These are phyloP conservation scores for Strobilomyces dryophilus DNA, from an alignment of 768 basidiomycete species.

Conservation along the genomic window DNA sequence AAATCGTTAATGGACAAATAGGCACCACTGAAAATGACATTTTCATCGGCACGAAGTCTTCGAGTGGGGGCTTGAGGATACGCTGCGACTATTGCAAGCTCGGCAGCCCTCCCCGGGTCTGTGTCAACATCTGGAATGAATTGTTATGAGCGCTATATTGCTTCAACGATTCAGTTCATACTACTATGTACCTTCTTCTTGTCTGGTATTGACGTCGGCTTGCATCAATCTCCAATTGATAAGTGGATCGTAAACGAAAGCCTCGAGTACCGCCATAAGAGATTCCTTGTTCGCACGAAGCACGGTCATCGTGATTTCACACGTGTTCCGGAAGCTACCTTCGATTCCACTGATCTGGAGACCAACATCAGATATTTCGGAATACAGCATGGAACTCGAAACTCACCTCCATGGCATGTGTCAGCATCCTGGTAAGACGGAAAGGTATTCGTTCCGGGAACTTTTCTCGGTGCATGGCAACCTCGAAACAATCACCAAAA, in stretches of 20 bases:
- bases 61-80: conserved; percentile 79
- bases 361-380: conserved; percentile 4
- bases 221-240: conserved; percentile 96
- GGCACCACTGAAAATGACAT: conserved; percentile 87
- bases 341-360: conserved; percentile 92
- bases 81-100: conserved; percentile 61
- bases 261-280: conserved; percentile 97
- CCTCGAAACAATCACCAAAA: conserved; percentile 98
- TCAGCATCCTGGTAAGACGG: conserved; percentile 96
- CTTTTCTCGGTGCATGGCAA: conserved; percentile 97
- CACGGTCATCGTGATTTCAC: conserved; percentile 97
- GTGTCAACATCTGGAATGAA: conserved; percentile 36
- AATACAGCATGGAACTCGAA: neutral
- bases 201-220: conserved; percentile 68
- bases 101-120: conserved; percentile 53
- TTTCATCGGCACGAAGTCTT: conserved; percentile 87
- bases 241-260: conserved; percentile 96
- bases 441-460: conserved; percentile 99
- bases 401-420: conserved; percentile 96
- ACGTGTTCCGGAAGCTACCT: conserved; percentile 92
- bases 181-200: conserved; percentile 53
- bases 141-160: conserved; percentile 1
- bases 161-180: neutral
- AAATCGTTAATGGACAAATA: conserved; percentile 13
- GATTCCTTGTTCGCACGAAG: conserved; percentile 96